phyloP scores from a whole-genome alignment of 768 basidiomycete genomes.

The Trametes cinnabarina region DNA sequence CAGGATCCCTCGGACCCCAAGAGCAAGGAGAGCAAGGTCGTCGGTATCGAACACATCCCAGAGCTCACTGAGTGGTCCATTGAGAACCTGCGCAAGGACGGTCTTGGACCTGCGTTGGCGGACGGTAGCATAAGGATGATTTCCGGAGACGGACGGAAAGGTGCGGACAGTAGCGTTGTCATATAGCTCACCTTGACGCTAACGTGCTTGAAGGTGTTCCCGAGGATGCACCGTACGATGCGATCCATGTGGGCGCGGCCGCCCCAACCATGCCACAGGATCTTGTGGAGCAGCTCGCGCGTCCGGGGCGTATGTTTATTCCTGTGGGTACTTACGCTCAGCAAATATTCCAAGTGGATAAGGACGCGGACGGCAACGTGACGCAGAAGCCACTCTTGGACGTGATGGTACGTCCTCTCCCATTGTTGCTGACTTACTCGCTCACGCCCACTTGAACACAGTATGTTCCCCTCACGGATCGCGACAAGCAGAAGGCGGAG shows the following conservation, averaged over 20 bases:
- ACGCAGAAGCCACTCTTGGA: conserved; percentile 68
- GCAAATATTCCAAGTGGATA: conserved; percentile 69
- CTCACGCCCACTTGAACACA: conserved; percentile 24
- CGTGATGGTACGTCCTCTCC: conserved; percentile 55
- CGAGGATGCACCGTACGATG: conserved; percentile 38
- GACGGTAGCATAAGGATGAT: conserved; percentile 59
- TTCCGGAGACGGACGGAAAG: conserved; percentile 78
- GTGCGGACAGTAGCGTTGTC: conserved; percentile 33
- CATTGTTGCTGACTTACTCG: not conserved
- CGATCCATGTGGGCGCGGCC: conserved; percentile 94
- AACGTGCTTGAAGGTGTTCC: conserved; percentile 18
- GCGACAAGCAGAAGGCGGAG: conserved; percentile 30
- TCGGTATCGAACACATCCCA: conserved; percentile 90
- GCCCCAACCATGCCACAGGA: conserved; percentile 67
- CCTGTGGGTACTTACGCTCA: conserved; percentile 71
- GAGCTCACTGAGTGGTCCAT: conserved; percentile 72
- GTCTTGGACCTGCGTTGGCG: conserved; percentile 53
- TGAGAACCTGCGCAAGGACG: conserved; percentile 66
- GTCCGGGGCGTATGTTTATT: conserved; percentile 86
- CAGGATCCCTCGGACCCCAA: conserved; percentile 18
- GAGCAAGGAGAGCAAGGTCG: conserved; percentile 49
- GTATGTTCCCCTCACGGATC: conserved; percentile 74
- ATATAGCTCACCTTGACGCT: not conserved
- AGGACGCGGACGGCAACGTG: conserved; percentile 66
- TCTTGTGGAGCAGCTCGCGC: conserved; percentile 75